Base-by-base conservation (phyloP, 1,284 basidiomycete genomes). In the Leccinum colubrinum region DNA sequence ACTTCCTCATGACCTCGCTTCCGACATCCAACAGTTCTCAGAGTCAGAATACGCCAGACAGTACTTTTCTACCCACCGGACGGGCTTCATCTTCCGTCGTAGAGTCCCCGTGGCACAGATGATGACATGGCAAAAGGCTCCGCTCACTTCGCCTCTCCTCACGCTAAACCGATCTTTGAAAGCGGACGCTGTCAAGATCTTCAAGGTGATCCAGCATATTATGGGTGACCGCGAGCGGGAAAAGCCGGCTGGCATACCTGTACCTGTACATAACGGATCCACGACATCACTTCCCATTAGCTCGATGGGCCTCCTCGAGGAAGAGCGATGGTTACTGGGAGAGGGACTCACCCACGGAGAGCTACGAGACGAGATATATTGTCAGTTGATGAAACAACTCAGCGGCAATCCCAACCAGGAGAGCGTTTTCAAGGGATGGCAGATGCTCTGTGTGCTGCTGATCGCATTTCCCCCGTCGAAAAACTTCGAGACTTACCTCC, bases 391-490 rank as follows among this genome's bases (percentile, higher is more conserved):
- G 83, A 97, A 97, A 74, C 95, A 97, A 76, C 77, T 97, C 17
- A 93, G 84, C 3, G 83, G 83, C 53, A 97, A 97, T 72, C 87
- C 93, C 3, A 89, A 82, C 72, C 79, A 86, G 85, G 92, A 95
- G 69, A 90, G 91, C 67, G 74, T 86, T 37, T 94, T 95, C 77
- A 89, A 88, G 67, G 95, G 94, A 30, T 97, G 94, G 91, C 95
- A 97, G 72, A 78, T 97, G 53, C 79, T 97, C 39, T 96, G 93
- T 71, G 94, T 96, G 1, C 78, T 95, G 30, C 81, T 95, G 15
- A 85, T 92, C 59, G 90, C 93, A 1, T 97, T 97, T 73, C 91
- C 93, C 3, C 95, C 95, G 0, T 95, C 93, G 17, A 94, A 94
- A 76, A 89, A 94, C 72, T 94, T 97, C 67, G 92, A 94, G 72